Evolutionary conservation across 1,139 yeast species (phyloP).

Genomic region (Scheffersomyces insectosa): DNA sequence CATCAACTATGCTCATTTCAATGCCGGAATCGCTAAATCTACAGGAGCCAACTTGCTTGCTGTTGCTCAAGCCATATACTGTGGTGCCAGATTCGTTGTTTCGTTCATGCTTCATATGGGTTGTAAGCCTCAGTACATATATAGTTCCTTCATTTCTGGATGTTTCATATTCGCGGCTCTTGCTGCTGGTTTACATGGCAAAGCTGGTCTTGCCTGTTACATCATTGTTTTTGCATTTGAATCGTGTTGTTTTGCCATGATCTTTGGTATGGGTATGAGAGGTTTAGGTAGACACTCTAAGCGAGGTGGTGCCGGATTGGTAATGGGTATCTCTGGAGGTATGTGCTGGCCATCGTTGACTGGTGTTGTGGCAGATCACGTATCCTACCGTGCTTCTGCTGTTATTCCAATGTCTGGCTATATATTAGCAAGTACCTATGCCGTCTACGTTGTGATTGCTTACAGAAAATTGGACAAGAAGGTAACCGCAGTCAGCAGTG

Average conservation of each 20-base stretch:
- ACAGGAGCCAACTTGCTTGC: neutral
- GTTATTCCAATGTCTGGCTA: neutral
- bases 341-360: neutral
- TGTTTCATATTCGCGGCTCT: neutral
- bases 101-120: conserved; percentile 1
- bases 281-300: neutral
- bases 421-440: neutral
- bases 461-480: neutral
- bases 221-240: conserved; percentile 1
- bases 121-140: neutral
- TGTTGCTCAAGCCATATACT: neutral
- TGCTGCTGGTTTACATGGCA: conserved; percentile 1
- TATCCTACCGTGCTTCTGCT: neutral
- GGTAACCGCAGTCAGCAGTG: neutral
- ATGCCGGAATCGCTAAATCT: neutral
- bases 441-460: neutral
- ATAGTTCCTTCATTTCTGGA: neutral
- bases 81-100: neutral
- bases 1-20: neutral
- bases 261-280: neutral
- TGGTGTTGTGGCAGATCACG: neutral
- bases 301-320: neutral
- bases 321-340: neutral
- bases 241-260: conserved; percentile 1
- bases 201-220: neutral